Conservation (phyloP, 148 eudicot genomes). For the Chenopodium suecicum region DNA sequence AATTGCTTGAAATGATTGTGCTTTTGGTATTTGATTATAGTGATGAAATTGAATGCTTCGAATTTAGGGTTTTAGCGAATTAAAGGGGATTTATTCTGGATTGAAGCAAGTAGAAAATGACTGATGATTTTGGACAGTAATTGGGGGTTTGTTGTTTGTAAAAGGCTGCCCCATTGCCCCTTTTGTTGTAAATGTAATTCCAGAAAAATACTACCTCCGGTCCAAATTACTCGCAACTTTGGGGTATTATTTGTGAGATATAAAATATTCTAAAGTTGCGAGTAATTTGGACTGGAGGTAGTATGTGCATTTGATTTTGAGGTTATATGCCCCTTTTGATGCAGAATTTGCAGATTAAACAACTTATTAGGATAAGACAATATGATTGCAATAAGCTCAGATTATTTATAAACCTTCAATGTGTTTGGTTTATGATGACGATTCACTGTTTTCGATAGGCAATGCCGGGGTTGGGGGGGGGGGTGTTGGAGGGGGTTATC, state of each 20-base stretch:
- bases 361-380: not conserved
- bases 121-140: not conserved
- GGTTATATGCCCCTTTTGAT: no score
- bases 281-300: no score
- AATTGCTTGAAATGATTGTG: not conserved
- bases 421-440: not conserved
- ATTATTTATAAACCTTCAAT: no score
- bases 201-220: not conserved
- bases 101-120: not conserved
- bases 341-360: no score
- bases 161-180: no score
- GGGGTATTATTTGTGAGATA: no score
- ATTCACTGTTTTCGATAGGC: no score
- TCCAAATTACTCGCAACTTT: no score
- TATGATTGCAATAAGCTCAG: not conserved
- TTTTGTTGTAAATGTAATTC: not conserved
- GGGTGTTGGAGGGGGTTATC: not conserved
- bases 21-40: not conserved
- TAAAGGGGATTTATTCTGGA: not conserved
- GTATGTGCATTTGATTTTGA: no score
- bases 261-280: no score
- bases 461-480: no score
- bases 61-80: constrained; percentile 12
- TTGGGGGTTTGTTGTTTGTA: not conserved
- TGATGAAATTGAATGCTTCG: not conserved